Evolutionary conservation across 495 filamentous ascomycete species (phyloP).

Genomic region (Penicillium cosmopolitanum): DNA sequence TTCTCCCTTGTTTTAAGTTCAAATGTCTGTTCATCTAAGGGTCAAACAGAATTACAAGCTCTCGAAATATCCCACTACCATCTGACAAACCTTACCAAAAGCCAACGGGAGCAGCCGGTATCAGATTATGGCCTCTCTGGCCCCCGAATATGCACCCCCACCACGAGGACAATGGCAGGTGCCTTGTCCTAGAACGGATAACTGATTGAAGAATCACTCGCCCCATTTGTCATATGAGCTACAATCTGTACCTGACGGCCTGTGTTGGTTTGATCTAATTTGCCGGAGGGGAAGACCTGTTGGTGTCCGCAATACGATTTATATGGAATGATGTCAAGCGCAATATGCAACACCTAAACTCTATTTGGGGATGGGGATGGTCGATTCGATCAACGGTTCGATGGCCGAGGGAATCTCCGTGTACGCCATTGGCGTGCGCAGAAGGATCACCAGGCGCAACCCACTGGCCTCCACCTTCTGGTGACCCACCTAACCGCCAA

Average conservation of each 20-base stretch:
- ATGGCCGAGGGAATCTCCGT: constrained; percentile 20
- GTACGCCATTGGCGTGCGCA: constrained; percentile 12
- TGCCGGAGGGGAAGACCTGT: constrained; percentile 23
- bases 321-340: constrained; percentile 39
- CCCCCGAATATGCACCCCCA: constrained; percentile 8
- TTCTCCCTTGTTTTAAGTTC: background rate
- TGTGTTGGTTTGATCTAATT: constrained; percentile 39
- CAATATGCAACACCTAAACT: constrained; percentile 32
- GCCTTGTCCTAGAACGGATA: constrained; percentile 5
- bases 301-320: constrained; percentile 22
- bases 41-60: background rate
- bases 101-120: background rate
- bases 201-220: constrained; percentile 6
- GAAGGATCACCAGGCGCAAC: constrained; percentile 23
- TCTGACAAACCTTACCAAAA: background rate
- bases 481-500: constrained; percentile 41
- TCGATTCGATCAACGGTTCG: constrained; percentile 23
- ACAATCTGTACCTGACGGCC: constrained; percentile 24
- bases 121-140: background rate
- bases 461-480: constrained; percentile 22
- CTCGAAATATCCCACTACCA: background rate
- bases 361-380: constrained; percentile 27
- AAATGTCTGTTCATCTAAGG: too few relatives aligned
- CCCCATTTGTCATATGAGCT: constrained; percentile 33
- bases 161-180: constrained; percentile 24